Evolutionary conservation across 768 basidiomycete genomes (phyloP).

Genomic region (Austroboletus festivus): DNA sequence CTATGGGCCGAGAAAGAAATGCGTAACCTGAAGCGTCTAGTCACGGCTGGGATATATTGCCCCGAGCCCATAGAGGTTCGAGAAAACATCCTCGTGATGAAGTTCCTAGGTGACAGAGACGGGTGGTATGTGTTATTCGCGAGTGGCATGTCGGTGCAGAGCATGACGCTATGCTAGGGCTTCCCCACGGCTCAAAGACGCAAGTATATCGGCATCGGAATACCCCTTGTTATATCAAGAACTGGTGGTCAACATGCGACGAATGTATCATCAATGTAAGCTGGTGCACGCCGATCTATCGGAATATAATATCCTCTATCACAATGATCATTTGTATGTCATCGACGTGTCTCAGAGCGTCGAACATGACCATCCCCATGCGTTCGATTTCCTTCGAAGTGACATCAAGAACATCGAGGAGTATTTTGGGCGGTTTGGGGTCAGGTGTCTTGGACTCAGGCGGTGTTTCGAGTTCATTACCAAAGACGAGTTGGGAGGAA

Average conservation of each 20-base stretch:
- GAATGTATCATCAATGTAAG: conserved; percentile 85
- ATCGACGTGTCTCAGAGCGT: conserved; percentile 99
- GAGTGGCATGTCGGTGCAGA: neutral
- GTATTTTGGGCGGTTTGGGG: conserved; percentile 78
- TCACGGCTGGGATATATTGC: conserved; percentile 77
- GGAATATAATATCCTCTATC: conserved; percentile 96
- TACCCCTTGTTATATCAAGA: conserved; percentile 69
- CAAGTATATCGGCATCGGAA: conserved; percentile 50
- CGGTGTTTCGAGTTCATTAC: conserved; percentile 89
- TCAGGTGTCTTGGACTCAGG: conserved; percentile 72
- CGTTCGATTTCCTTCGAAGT: conserved; percentile 92
- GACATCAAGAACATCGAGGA: conserved; percentile 94
- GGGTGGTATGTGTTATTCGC: conserved; percentile 61
- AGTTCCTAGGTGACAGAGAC: conserved; percentile 76
- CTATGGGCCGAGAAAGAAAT: conserved; percentile 99
- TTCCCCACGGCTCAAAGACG: conserved; percentile 92
- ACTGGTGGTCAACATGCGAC: conserved; percentile 73
- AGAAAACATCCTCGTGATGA: conserved; percentile 97
- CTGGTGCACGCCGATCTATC: conserved; percentile 97
- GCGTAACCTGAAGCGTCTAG: conserved; percentile 86
- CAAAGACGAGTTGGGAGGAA: conserved; percentile 42
- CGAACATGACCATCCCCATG: conserved; percentile 95
- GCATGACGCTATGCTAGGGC: conserved; percentile 51
- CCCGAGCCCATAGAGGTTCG: conserved; percentile 91
- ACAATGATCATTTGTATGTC: conserved; percentile 77